Conservation (phyloP, 371 early-diverging fungal species). For the Cladochytrium tenue region DNA sequence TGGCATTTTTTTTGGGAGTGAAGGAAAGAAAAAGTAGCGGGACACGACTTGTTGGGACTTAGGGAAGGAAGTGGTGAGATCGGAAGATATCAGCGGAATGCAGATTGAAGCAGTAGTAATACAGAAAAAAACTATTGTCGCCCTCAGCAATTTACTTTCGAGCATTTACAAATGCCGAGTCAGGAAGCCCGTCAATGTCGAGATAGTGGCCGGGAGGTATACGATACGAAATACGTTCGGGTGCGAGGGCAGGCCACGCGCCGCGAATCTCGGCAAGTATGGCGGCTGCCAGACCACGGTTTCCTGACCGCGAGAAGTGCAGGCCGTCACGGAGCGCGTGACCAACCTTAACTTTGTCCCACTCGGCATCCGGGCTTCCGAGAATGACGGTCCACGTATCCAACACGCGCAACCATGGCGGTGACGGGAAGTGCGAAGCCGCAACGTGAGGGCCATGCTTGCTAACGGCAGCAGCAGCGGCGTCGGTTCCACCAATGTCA, state of each 20-base stretch:
- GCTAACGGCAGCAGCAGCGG: neutral
- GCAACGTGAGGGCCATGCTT: neutral
- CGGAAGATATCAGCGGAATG: no score
- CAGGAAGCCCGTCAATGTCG: conserved; percentile 16
- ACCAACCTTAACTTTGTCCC: conserved; percentile 15
- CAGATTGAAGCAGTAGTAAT: no score
- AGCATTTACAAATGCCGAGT: conserved; percentile 5
- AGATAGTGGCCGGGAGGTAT: conserved; percentile 35
- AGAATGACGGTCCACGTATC: conserved; percentile 66
- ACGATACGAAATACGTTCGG: conserved; percentile 33
- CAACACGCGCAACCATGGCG: conserved; percentile 38
- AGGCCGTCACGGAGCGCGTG: conserved; percentile 61
- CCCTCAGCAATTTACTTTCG: neutral
- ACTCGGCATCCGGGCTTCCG: conserved; percentile 21
- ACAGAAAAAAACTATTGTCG: no score
- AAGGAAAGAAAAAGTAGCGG: no score
- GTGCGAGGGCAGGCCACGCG: conserved; percentile 46
- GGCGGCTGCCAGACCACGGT: conserved; percentile 43
- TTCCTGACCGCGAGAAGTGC: conserved; percentile 63
- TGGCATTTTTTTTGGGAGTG: no score
- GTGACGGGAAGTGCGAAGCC: conserved; percentile 3
- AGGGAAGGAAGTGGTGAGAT: no score
- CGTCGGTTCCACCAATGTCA: neutral
- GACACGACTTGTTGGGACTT: no score
- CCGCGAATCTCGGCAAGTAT: conserved; percentile 35